Evolutionary conservation across 371 early-diverging fungal species (phyloP).

Genomic region (Thermomucor indicae-seudaticae): DNA sequence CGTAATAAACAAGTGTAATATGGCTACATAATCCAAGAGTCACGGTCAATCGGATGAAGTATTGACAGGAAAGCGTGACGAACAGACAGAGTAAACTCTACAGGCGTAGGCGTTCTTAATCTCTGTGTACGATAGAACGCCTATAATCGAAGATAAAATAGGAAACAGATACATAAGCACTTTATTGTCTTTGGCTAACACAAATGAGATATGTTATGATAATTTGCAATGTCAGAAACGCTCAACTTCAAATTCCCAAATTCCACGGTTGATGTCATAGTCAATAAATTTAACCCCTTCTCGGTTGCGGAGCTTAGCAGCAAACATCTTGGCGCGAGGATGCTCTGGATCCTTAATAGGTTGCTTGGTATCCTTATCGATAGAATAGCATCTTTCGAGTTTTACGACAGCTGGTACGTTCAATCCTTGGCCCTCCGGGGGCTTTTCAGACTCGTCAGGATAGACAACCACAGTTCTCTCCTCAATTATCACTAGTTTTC

Average conservation of each 20-base stretch:
- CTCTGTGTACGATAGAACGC: too few species aligned
- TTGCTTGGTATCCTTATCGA: slow-evolving; percentile 71
- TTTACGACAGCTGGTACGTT: slow-evolving; percentile 85
- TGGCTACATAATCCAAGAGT: too few species aligned
- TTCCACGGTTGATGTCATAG: slow-evolving; percentile 69
- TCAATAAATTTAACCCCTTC: slow-evolving; percentile 74
- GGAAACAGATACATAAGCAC: too few species aligned
- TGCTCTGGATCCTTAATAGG: slow-evolving; percentile 65
- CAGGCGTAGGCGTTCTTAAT: too few species aligned
- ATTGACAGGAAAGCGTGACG: too few species aligned
- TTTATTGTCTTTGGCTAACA: too few species aligned
- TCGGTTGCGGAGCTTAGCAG: slow-evolving; percentile 62
- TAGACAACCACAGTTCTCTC: slow-evolving; percentile 76
- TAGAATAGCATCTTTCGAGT: slow-evolving; percentile 77
- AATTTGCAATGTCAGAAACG: slow-evolving; percentile 62
- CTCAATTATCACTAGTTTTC: slow-evolving; percentile 70
- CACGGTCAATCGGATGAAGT: too few species aligned
- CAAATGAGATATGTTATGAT: too few species aligned
- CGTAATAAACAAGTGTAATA: too few species aligned
- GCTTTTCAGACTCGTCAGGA: slow-evolving; percentile 73
- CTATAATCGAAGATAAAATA: too few species aligned
- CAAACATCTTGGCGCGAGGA: slow-evolving; percentile 67
- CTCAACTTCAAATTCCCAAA: slow-evolving; percentile 86
- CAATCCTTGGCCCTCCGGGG: slow-evolving; percentile 79
- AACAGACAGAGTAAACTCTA: too few species aligned